Base-by-base conservation (phyloP, 164 flowering plant genomes). In the Echeveria elegans region DNA sequence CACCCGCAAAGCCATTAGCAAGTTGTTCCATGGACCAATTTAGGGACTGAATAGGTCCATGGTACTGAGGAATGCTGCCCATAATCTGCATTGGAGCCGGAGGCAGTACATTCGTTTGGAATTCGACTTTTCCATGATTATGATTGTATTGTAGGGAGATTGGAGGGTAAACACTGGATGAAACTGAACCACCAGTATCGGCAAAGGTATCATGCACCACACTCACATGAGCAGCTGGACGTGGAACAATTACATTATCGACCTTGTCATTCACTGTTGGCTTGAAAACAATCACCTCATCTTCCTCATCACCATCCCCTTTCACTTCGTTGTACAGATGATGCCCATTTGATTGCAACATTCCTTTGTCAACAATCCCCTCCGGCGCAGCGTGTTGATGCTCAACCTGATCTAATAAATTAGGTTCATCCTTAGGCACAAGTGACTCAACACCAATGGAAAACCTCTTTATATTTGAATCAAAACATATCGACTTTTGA, bases 261-360 rank as follows among this genome's bases (percentile, higher is more conserved):
- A 72, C 79, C 80, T 82, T 92, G 72, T 89, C 96, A 69, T 70
- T 68, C 52, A 77, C 72, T 43, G 78, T 59, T 45, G 99, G 99
- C 77, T 83, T 86, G 68, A 95, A 95, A 65, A 95, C 92, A 76
- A 95, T 92, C 47, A 74, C 97, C 80, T 92, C 97, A 70, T 91
- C 97, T 60, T 92, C 99, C 40, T 94, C 98, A 34, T 34, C 37
- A 3, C 37, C 37, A 34, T 34, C 37, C 37, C 7, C 37, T 34
- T 34, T 34, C 37, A 34, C 37, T 34, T 34, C 37, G 7, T 34
- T 34, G 7, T 34, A 34, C 7, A 34, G 18, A 23, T 72, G 77
- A 14, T 7, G n/a, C 37, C 41, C 73, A 30, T 70, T 85, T 36
- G 78, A 70, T 53, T 69, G 72, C 63, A 68, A 29, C 43, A 58